A percentile compares a stretch with the other conserved stretches of the same genome.
phyloP scores from a whole-genome alignment of 768 basidiomycete genomes.

The Amanita fuliginea region DNA sequence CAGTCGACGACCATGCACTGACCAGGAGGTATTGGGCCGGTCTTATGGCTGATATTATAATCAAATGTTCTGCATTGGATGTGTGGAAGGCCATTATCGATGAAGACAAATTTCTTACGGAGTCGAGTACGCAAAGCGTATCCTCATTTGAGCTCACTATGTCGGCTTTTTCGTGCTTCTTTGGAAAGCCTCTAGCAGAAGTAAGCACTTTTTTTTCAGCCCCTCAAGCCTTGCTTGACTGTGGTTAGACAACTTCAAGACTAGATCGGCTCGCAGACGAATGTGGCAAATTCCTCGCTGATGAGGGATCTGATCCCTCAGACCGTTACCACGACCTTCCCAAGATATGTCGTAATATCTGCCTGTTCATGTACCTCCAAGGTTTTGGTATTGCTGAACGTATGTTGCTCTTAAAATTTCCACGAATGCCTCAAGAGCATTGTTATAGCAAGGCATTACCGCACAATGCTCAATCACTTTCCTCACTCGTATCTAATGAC shows the following conservation, averaged over 20 bases:
- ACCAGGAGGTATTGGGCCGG: slow-evolving; percentile 42
- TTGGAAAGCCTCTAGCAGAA: slow-evolving; percentile 29
- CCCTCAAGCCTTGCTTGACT: not conserved
- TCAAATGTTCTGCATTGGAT: slow-evolving; percentile 27
- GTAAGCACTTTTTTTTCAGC: slow-evolving; percentile 18
- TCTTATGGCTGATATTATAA: slow-evolving; percentile 29
- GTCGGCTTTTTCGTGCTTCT: slow-evolving; percentile 41
- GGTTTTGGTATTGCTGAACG: slow-evolving; percentile 35
- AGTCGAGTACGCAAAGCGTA: not conserved
- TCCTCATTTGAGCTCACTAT: slow-evolving; percentile 33
- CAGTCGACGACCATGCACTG: slow-evolving; percentile 17
- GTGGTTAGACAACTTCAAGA: slow-evolving; percentile 24
- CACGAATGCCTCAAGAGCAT: not conserved
- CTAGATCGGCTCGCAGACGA: slow-evolving; percentile 26
- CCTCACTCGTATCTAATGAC: slow-evolving; percentile 46
- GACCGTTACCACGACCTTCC: slow-evolving; percentile 21
- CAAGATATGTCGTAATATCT: slow-evolving; percentile 30
- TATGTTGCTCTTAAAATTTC: slow-evolving; percentile 16
- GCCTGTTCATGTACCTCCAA: slow-evolving; percentile 35
- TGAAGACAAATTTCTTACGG: not conserved
- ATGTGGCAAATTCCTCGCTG: slow-evolving; percentile 29
- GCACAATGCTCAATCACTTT: slow-evolving; percentile 39
- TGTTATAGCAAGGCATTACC: slow-evolving; percentile 24
- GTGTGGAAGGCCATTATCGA: slow-evolving; percentile 20
- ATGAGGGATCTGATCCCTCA: slow-evolving; percentile 16